phyloP scores from a whole-genome alignment of 1,139 yeast genomes.

The Scheffersomyces segobiensis region DNA sequence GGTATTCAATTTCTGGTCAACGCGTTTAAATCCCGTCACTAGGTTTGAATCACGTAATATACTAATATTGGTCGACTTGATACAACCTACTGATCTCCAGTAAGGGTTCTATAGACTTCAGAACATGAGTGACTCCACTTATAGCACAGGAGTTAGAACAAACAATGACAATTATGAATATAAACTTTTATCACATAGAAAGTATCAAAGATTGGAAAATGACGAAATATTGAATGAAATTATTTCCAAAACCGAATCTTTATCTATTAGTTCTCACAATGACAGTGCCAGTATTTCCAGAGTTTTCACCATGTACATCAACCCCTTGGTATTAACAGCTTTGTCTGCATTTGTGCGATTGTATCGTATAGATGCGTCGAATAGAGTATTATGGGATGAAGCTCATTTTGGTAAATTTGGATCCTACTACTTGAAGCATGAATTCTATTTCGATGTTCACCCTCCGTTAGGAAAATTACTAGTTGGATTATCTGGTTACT shows the following conservation, averaged over 20 bases:
- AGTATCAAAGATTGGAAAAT: not conserved
- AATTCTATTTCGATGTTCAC: slow-evolving; percentile 75
- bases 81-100: too few species aligned
- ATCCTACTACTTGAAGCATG: slow-evolving; percentile 60
- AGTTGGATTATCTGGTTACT: slow-evolving; percentile 64
- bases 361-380: slow-evolving; percentile 60
- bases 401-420: slow-evolving; percentile 83
- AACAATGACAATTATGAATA: too few species aligned
- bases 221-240: slow-evolving; percentile 11
- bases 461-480: slow-evolving; percentile 78
- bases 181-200: too few species aligned
- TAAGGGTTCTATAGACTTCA: too few species aligned
- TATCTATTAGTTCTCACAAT: slow-evolving; percentile 5
- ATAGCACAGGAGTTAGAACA: too few species aligned
- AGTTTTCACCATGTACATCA: slow-evolving; percentile 20
- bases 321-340: slow-evolving; percentile 47
- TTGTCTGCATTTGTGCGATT: slow-evolving; percentile 69
- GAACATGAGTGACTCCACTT: too few species aligned
- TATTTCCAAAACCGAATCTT: slow-evolving; percentile 12
- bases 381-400: slow-evolving; percentile 91
- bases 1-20: too few species aligned
- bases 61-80: too few species aligned
- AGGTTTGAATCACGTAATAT: too few species aligned
- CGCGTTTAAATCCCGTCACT: too few species aligned
- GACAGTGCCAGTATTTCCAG: slow-evolving; percentile 2